Conservation (phyloP, 495 filamentous ascomycete genomes). For the Penicillium coffeae region DNA sequence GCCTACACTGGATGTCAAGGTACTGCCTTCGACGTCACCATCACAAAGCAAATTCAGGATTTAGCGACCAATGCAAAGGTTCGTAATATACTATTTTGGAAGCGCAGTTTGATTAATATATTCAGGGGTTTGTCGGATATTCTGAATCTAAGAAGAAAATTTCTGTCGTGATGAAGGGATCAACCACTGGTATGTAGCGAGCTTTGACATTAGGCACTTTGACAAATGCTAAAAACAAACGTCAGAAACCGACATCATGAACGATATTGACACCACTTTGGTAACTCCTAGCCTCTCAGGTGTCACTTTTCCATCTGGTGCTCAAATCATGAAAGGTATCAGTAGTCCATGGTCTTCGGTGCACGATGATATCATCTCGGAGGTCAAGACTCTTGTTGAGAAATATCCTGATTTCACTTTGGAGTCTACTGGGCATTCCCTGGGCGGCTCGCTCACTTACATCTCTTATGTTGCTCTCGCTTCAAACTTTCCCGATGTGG, state of each 20-base stretch:
- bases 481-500: slow-evolving; percentile 29
- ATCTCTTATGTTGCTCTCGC: slow-evolving; percentile 32
- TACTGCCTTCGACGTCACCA: slow-evolving; percentile 30
- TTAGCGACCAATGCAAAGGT: slow-evolving; percentile 26
- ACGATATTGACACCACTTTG: slow-evolving; percentile 32
- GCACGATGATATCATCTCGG: slow-evolving; percentile 27
- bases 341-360: slow-evolving; percentile 28
- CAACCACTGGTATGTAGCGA: slow-evolving; percentile 20
- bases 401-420: slow-evolving; percentile 28
- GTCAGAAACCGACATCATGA: slow-evolving; percentile 29
- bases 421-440: slow-evolving; percentile 33
- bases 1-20: slow-evolving; percentile 28
- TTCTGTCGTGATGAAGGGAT: slow-evolving; percentile 31
- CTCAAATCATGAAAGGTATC: slow-evolving; percentile 29
- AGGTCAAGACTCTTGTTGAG: slow-evolving; percentile 24
- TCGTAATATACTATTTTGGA: neutral
- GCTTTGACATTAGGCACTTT: too few species aligned
- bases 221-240: too few species aligned
- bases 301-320: slow-evolving; percentile 27
- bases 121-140: slow-evolving; percentile 30
- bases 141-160: slow-evolving; percentile 25
- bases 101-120: neutral
- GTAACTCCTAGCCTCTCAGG: slow-evolving; percentile 28
- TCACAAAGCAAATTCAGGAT: slow-evolving; percentile 29
- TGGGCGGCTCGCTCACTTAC: slow-evolving; percentile 32